phyloP scores from a whole-genome alignment of 306 rosid species.

The Begonia loranthoides region DNA sequence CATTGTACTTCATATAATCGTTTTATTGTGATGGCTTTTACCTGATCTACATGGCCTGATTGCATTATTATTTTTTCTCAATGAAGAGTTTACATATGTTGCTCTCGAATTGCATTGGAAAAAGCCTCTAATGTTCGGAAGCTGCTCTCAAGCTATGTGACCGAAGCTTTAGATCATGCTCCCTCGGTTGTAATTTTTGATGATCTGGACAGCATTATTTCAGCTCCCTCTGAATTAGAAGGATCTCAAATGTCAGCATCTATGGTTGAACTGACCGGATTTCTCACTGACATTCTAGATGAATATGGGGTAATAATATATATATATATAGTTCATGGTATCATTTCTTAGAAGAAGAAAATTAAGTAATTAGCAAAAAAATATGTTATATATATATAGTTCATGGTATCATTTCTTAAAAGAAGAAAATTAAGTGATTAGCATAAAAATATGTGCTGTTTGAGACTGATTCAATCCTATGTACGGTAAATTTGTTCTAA shows the following conservation, averaged over 20 bases:
- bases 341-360: too few relatives aligned
- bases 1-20: not conserved
- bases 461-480: too few relatives aligned
- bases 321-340: too few relatives aligned
- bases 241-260: conserved; percentile 54
- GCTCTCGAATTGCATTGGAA: conserved; percentile 73
- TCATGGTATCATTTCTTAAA: too few relatives aligned
- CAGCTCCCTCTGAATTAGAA: conserved; percentile 51
- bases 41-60: conserved; percentile 12
- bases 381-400: too few relatives aligned
- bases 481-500: too few relatives aligned
- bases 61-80: not conserved
- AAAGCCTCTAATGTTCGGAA: conserved; percentile 50
- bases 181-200: conserved; percentile 84
- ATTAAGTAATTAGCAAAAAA: too few relatives aligned
- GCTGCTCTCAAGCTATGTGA: conserved; percentile 47
- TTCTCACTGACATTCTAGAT: conserved; percentile 68
- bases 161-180: conserved; percentile 82
- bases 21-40: not conserved
- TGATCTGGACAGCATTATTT: conserved; percentile 74
- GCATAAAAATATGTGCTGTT: too few relatives aligned
- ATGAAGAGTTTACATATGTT: conserved; percentile 66
- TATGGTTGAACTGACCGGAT: conserved; percentile 51
- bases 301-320: conserved; percentile 63
- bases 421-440: too few relatives aligned